Conservation (phyloP, 2,329 filamentous ascomycete genomes). For the Exophiala mesophila region DNA sequence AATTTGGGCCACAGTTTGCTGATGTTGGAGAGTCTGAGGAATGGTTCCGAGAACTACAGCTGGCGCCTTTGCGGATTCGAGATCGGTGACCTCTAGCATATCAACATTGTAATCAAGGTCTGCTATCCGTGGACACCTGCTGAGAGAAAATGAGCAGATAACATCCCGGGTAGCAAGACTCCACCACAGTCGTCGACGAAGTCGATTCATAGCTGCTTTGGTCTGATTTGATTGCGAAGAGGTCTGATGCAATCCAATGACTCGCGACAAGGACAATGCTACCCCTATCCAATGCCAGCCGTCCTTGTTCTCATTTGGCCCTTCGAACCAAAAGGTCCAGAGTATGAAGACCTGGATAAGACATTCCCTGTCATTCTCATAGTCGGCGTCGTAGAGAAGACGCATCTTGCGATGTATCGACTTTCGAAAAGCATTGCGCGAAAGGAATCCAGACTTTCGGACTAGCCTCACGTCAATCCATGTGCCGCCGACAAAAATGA, state of each 20-base stretch:
- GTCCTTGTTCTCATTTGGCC: constrained; percentile 92
- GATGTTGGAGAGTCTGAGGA: not conserved
- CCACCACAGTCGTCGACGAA: constrained; percentile 12
- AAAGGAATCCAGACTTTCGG: constrained; percentile 67
- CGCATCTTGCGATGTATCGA: constrained; percentile 71
- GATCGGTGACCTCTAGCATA: constrained; percentile 77
- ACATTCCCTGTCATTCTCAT: constrained; percentile 80
- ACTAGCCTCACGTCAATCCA: constrained; percentile 77
- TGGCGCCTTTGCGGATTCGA: constrained; percentile 55
- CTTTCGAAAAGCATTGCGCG: constrained; percentile 75
- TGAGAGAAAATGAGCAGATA: constrained; percentile 3
- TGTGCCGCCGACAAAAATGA: constrained; percentile 87
- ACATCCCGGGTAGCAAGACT: constrained; percentile 6
- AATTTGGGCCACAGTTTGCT: constrained; percentile 1
- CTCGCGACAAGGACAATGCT: constrained; percentile 84
- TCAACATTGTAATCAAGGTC: constrained; percentile 89
- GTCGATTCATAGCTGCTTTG: not conserved
- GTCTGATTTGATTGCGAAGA: not conserved
- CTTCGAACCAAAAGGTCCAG: constrained; percentile 97
- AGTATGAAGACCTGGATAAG: constrained; percentile 84
- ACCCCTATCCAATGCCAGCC: constrained; percentile 98
- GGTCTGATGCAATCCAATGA: constrained; percentile 57
- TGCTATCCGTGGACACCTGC: constrained; percentile 80
- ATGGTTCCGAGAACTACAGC: not conserved
- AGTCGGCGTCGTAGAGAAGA: constrained; percentile 90